Evolutionary conservation across 805 yeast genomes (phyloP).

Genomic region (Tetrapisispora phaffii): DNA sequence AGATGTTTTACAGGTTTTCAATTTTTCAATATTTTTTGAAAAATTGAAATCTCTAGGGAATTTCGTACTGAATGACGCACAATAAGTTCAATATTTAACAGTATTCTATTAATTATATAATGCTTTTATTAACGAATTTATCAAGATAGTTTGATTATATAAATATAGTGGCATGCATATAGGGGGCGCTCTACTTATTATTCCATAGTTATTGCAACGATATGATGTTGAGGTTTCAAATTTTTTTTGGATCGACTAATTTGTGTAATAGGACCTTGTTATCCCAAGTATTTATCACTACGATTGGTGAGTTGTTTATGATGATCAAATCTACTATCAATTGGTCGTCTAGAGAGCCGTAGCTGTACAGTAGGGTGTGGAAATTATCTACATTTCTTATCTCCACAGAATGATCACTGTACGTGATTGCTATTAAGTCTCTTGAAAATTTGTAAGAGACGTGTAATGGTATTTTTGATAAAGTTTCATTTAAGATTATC

Average conservation of each 20-base stretch:
- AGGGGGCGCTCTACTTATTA: neutral
- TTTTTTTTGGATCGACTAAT: neutral
- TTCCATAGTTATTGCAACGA: neutral
- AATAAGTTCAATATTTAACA: too few species aligned
- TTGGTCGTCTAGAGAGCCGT: conserved; percentile 4
- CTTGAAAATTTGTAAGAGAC: conserved; percentile 9
- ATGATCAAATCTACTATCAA: neutral
- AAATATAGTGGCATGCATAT: neutral
- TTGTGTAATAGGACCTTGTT: conserved; percentile 1
- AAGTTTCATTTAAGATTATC: conserved; percentile 11
- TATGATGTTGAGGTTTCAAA: neutral
- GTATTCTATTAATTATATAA: neutral
- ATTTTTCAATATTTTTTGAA: too few species aligned
- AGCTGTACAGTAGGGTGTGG: conserved; percentile 7
- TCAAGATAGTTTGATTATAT: neutral
- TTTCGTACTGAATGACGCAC: too few species aligned
- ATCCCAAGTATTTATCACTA: neutral
- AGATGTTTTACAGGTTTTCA: too few species aligned
- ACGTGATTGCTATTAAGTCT: conserved; percentile 13
- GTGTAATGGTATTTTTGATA: conserved; percentile 6
- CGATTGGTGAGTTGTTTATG: neutral
- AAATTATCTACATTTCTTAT: conserved; percentile 19
- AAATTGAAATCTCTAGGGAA: too few species aligned
- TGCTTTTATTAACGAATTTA: neutral
- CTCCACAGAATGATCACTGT: conserved; percentile 17